Evolutionary conservation across 768 basidiomycete genomes (phyloP).

Genomic region (Xerocomellus chrysenteron): DNA sequence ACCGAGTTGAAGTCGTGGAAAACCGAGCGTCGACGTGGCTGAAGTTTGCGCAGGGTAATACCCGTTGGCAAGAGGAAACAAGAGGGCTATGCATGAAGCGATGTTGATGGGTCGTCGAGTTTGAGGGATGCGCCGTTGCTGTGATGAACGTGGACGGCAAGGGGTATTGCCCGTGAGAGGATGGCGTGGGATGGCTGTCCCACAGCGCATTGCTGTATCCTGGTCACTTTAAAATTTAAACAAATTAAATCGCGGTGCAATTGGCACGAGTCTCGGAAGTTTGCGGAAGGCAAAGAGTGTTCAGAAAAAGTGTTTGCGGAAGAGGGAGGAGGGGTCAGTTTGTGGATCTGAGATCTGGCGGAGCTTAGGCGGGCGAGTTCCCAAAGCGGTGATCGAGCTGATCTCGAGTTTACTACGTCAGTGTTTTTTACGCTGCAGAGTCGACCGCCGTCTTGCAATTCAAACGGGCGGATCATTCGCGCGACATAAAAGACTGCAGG

Average conservation of each 20-base stretch:
- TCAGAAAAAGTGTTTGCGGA: no score
- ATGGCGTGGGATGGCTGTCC: neutral
- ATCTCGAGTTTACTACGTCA: slow-evolving; percentile 1
- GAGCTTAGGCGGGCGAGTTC: neutral
- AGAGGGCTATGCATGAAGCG: no score
- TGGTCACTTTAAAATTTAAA: neutral
- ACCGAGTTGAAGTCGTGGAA: no score
- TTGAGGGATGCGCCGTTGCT: no score
- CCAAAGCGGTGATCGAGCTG: neutral
- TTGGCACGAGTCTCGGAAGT: no score
- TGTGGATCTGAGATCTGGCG: slow-evolving; percentile 14
- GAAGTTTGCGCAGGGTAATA: no score
- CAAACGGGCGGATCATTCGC: slow-evolving; percentile 21
- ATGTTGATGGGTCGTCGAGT: no score
- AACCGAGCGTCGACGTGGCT: neutral
- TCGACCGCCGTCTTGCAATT: neutral
- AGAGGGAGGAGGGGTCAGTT: slow-evolving; percentile 7
- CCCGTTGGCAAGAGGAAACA: no score
- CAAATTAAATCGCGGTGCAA: no score
- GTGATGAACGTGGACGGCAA: neutral
- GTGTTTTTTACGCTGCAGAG: neutral
- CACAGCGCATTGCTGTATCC: neutral
- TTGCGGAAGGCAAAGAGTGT: no score
- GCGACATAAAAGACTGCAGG: slow-evolving; percentile 4
- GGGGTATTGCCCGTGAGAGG: no score